These are phyloP conservation scores for Silene noctiflora DNA, from an alignment of 179 eudicot species.

Conservation along the genomic window DNA sequence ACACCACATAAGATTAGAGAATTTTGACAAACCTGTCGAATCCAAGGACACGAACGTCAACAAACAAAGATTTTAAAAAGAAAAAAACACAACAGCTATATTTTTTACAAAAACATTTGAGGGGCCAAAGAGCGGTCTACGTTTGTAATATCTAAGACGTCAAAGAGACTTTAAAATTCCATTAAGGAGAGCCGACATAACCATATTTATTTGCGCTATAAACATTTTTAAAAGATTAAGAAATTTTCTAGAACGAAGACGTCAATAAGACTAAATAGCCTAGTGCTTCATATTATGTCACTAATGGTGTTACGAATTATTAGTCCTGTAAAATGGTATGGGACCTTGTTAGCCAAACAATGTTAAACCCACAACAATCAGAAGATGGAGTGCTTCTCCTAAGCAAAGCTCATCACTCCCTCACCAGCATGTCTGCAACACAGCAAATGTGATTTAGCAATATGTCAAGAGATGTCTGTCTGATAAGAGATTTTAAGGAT, in stretches of 20 bases:
- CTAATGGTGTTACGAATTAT: conserved; percentile 16
- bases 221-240: not conserved
- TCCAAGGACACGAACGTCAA: conserved; percentile 17
- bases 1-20: conserved; percentile 15
- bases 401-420: conserved; percentile 65
- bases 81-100: not conserved
- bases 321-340: conserved; percentile 37
- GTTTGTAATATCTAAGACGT: not conserved
- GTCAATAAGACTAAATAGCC: not conserved
- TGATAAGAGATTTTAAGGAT: conserved; percentile 34
- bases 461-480: conserved; percentile 39
- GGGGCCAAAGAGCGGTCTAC: not conserved
- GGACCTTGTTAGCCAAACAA: conserved; percentile 45
- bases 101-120: not conserved
- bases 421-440: conserved; percentile 80
- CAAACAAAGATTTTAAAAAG: not conserved
- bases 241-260: not conserved
- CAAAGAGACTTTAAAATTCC: not conserved
- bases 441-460: conserved; percentile 54
- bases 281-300: conserved; percentile 20
- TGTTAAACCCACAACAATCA: conserved; percentile 52
- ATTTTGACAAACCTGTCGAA: conserved; percentile 45
- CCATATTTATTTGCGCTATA: not conserved
- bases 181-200: conserved; percentile 12
- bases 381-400: conserved; percentile 55